These are phyloP conservation scores for Platanus orientalis DNA, from an alignment of 164 flowering plant genomes.

Conservation along the genomic window DNA sequence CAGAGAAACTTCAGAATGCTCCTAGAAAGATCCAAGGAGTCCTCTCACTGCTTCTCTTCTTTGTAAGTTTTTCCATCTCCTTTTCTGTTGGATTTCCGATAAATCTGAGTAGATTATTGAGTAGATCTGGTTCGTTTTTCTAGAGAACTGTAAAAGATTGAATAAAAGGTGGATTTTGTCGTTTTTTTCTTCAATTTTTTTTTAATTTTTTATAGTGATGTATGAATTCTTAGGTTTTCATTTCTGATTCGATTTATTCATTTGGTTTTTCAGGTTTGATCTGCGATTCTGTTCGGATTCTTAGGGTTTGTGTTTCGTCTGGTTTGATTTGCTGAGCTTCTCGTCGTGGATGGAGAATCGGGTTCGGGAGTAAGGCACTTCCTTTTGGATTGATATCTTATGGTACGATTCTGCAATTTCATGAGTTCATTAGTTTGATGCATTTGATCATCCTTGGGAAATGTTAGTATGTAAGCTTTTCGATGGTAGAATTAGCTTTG, in stretches of 20 bases:
- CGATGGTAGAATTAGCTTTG: not conserved
- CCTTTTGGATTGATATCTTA: conserved; percentile 12
- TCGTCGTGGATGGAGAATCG: not conserved
- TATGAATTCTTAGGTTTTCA: not conserved
- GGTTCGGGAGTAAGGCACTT: no score
- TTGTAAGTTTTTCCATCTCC: not conserved
- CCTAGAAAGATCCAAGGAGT: not conserved
- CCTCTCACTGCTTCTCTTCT: not conserved
- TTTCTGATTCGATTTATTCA: not conserved
- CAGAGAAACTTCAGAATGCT: not conserved
- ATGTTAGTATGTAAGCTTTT: not conserved
- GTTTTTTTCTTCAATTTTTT: not conserved
- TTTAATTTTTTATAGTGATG: not conserved
- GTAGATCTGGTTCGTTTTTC: conserved; percentile 3
- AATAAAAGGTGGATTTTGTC: no score
- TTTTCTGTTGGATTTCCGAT: not conserved
- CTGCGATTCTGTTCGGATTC: not conserved
- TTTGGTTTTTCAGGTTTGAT: not conserved
- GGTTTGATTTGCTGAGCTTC: conserved; percentile 5
- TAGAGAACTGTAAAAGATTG: not conserved
- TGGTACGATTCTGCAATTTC: not conserved
- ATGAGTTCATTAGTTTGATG: not conserved
- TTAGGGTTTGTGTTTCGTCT: not conserved
- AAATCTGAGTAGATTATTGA: not conserved
- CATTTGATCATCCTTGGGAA: no score